phyloP scores from a whole-genome alignment of 2,329 filamentous ascomycete species.

The Pseudogymnoascus sp. region DNA sequence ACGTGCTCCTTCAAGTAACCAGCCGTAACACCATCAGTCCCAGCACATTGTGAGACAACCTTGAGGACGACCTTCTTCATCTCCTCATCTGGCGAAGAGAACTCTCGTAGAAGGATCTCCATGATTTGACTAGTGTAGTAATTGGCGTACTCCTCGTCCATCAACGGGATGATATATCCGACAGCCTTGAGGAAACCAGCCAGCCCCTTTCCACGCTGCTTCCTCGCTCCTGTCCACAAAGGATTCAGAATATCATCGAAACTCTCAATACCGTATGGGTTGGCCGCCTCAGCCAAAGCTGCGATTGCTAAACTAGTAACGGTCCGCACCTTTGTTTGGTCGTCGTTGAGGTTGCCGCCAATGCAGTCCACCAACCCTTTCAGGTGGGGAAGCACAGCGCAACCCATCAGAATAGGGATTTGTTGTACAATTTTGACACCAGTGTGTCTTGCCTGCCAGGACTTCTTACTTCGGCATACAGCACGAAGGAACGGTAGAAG shows the following conservation, averaged over 20 bases:
- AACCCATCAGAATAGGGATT: constrained; percentile 97
- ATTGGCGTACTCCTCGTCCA: constrained; percentile 99
- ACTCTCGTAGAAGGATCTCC: constrained; percentile 94
- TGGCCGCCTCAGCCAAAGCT: constrained; percentile 88
- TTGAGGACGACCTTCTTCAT: constrained; percentile 99
- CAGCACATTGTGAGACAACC: constrained; percentile 91
- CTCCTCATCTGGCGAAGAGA: constrained; percentile 93
- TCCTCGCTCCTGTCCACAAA: constrained; percentile 90
- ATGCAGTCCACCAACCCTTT: constrained; percentile 97
- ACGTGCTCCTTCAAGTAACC: constrained; percentile 94
- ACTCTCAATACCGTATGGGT: constrained; percentile 97
- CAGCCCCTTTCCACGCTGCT: constrained; percentile 92
- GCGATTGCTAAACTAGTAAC: constrained; percentile 93
- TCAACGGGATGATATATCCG: constrained; percentile 94
- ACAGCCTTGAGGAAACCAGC: constrained; percentile 96
- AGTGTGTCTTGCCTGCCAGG: constrained; percentile 95
- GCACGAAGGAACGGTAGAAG: constrained; percentile 90
- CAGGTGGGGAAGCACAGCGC: constrained; percentile 87
- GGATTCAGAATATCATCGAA: constrained; percentile 98
- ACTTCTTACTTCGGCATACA: constrained; percentile 96
- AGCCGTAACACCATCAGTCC: constrained; percentile 89
- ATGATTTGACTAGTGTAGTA: constrained; percentile 99
- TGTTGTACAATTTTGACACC: constrained; percentile 99
- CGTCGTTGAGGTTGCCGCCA: constrained; percentile 88
- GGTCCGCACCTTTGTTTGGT: constrained; percentile 95